phyloP scores from a whole-genome alignment of 805 yeast genomes.

The Wickerhamiella slavikovae region DNA sequence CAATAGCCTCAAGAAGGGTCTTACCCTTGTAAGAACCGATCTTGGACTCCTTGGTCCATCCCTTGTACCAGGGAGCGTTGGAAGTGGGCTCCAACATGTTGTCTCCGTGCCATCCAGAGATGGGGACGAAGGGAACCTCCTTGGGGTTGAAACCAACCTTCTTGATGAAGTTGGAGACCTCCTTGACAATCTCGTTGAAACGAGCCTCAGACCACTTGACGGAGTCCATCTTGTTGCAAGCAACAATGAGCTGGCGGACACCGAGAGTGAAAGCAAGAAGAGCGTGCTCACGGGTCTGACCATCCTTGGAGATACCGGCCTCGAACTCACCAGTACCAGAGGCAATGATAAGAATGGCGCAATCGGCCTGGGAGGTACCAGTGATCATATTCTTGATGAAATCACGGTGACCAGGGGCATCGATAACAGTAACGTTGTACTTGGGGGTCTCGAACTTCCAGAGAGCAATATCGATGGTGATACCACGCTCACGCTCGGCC shows the following conservation, averaged over 20 bases:
- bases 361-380: constrained; percentile 87
- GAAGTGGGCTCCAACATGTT: constrained; percentile 71
- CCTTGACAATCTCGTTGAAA: constrained; percentile 96
- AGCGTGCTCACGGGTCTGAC: constrained; percentile 93
- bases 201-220: constrained; percentile 71
- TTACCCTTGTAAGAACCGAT: constrained; percentile 51
- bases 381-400: constrained; percentile 92
- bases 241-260: constrained; percentile 71
- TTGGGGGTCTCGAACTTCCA: constrained; percentile 87
- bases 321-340: constrained; percentile 90
- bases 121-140: constrained; percentile 89
- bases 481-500: constrained; percentile 96
- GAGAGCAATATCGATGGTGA: constrained; percentile 83
- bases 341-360: constrained; percentile 79
- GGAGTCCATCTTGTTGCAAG: constrained; percentile 90
- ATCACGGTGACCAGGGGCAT: constrained; percentile 94
- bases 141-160: constrained; percentile 99
- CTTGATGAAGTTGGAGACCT: constrained; percentile 95
- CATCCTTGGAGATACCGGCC: constrained; percentile 88
- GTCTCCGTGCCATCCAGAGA: constrained; percentile 87
- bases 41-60: constrained; percentile 66
- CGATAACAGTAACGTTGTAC: constrained; percentile 77
- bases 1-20: constrained; percentile 72
- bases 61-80: constrained; percentile 79
- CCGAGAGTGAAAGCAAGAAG: constrained; percentile 77